phyloP scores from a whole-genome alignment of 1,284 basidiomycete genomes.

The Cutaneotrichosporon dermatis region DNA sequence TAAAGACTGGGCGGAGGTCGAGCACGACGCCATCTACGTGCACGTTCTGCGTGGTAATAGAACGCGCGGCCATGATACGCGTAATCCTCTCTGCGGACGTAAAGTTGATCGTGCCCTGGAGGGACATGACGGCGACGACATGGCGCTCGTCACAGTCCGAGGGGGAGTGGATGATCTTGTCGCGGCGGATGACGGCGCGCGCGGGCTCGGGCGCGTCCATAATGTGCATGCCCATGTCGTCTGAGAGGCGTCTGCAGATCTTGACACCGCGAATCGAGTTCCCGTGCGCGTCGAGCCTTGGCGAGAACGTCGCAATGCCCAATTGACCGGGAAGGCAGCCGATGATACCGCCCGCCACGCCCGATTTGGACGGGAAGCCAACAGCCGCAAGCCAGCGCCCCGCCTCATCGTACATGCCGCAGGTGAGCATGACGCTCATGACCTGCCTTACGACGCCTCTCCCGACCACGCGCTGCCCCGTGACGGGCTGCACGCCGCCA shows the following conservation, averaged over 20 bases:
- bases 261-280: constrained; percentile 11
- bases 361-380: constrained; percentile 18
- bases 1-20: constrained; percentile 15
- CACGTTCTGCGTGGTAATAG: background rate
- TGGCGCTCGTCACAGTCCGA: background rate
- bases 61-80: constrained; percentile 11
- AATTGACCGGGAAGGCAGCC: constrained; percentile 17
- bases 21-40: constrained; percentile 10
- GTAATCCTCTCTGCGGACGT: constrained; percentile 17
- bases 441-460: constrained; percentile 16
- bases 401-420: constrained; percentile 21
- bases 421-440: constrained; percentile 19
- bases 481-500: constrained; percentile 21
- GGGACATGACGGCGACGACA: constrained; percentile 8
- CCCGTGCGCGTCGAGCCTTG: constrained; percentile 15
- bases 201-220: constrained; percentile 17
- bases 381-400: constrained; percentile 15
- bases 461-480: constrained; percentile 11
- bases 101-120: constrained; percentile 21
- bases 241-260: background rate
- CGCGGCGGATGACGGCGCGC: constrained; percentile 14
- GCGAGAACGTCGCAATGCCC: constrained; percentile 17
- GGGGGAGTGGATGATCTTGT: constrained; percentile 15
- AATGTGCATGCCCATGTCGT: constrained; percentile 24
- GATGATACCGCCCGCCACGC: constrained; percentile 18